Evolutionary conservation across 2,329 filamentous ascomycete genomes (phyloP).

Genomic region (Thermomyces lanuginosus): DNA sequence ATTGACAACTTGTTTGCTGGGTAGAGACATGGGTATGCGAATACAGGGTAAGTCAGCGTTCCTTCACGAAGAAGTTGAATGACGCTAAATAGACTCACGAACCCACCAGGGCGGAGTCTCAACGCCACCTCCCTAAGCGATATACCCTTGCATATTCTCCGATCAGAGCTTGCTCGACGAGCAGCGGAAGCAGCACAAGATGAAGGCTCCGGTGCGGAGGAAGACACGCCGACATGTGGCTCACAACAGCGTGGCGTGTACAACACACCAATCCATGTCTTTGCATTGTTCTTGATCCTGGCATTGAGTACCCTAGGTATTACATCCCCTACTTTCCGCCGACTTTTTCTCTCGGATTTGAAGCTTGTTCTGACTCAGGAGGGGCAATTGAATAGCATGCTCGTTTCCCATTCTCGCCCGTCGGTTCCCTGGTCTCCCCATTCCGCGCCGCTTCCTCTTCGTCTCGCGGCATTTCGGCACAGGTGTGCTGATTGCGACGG

Average conservation of each 20-base stretch:
- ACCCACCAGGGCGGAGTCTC: too few relatives aligned
- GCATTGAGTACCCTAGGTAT: conserved; percentile 32
- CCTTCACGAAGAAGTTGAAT: too few relatives aligned
- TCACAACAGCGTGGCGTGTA: conserved; percentile 31
- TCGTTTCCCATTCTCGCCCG: conserved; percentile 45
- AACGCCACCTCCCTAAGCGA: too few relatives aligned
- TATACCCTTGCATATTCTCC: too few relatives aligned
- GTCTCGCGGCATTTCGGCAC: conserved; percentile 44
- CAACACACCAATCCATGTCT: conserved; percentile 50
- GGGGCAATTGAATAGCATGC: conserved; percentile 30
- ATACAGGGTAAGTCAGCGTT: too few relatives aligned
- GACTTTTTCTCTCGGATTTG: not conserved
- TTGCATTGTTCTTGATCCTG: conserved; percentile 51
- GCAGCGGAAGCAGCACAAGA: conserved; percentile 8
- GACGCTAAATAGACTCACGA: too few relatives aligned
- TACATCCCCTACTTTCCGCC: conserved; percentile 7
- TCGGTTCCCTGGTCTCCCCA: conserved; percentile 42
- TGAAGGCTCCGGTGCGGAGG: conserved; percentile 1
- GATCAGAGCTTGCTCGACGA: conserved; percentile 17
- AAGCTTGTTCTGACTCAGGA: conserved; percentile 4
- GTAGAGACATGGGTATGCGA: too few relatives aligned
- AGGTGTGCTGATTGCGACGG: conserved; percentile 40
- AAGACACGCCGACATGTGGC: conserved; percentile 18
- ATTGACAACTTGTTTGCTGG: too few relatives aligned
- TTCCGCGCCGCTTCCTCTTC: conserved; percentile 43